phyloP scores from a whole-genome alignment of 2,329 filamentous ascomycete genomes.

The Sporothrix inflata region DNA sequence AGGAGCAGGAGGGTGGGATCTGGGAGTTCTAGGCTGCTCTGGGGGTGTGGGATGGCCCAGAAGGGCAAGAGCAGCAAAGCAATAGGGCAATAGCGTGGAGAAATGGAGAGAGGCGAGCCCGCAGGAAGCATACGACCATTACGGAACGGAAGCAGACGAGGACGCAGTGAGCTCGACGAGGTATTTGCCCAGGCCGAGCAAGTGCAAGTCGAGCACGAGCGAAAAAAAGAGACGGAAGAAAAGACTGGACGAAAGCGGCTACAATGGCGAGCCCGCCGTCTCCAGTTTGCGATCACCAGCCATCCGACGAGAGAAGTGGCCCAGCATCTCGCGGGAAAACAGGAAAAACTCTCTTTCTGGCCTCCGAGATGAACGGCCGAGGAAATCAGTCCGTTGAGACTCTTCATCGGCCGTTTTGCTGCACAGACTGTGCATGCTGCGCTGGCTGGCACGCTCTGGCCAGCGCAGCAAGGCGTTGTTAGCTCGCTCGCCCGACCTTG shows the following conservation, averaged over 20 bases:
- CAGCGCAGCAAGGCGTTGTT: slow-evolving; percentile 13
- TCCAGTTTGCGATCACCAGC: not conserved
- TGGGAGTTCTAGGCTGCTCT: not conserved
- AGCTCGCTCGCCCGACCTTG: slow-evolving; percentile 1
- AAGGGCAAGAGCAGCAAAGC: slow-evolving; percentile 1
- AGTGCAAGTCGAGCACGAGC: not conserved
- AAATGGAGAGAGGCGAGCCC: slow-evolving; percentile 9
- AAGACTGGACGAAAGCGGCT: slow-evolving; percentile 7
- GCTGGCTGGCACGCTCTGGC: not conserved
- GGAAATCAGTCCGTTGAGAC: not conserved
- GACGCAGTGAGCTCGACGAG: not conserved
- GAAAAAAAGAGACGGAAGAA: slow-evolving; percentile 1
- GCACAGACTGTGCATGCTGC: not conserved
- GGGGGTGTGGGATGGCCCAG: not conserved
- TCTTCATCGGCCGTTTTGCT: slow-evolving; percentile 11
- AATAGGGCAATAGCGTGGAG: not conserved
- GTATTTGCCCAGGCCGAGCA: no score
- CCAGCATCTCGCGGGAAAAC: not conserved
- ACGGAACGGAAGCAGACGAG: slow-evolving; percentile 8
- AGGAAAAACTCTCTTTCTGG: not conserved
- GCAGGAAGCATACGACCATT: not conserved
- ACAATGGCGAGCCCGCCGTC: not conserved
- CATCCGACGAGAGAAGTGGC: not conserved
- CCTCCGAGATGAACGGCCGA: slow-evolving; percentile 11
- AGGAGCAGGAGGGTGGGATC: not conserved